Conservation (phyloP, 805 yeast species). For the Starmerella stigmatis region DNA sequence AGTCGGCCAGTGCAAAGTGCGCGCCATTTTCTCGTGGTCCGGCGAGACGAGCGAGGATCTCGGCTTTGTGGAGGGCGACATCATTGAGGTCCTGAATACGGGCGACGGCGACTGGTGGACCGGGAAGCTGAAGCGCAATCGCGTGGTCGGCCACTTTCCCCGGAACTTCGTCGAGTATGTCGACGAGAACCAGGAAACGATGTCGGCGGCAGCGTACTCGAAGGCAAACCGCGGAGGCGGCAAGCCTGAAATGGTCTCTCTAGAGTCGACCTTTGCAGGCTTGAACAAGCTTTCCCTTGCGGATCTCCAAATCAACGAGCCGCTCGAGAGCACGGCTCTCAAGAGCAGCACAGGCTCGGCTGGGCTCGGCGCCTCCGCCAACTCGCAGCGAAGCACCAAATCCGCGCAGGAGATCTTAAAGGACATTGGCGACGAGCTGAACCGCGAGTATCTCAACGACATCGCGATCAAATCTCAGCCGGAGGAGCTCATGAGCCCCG, state of each 20-base stretch:
- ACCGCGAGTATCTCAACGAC: conserved; percentile 19
- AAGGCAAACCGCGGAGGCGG: neutral
- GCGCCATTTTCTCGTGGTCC: conserved; percentile 86
- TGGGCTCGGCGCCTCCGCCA: neutral
- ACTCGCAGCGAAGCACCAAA: conserved; percentile 15
- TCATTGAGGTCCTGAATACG: conserved; percentile 66
- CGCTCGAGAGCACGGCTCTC: neutral
- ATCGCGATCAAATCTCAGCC: conserved; percentile 17
- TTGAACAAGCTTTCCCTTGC: conserved; percentile 7
- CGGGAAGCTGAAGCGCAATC: conserved; percentile 70
- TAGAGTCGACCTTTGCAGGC: conserved; percentile 6
- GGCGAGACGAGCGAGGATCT: conserved; percentile 82
- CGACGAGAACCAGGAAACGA: conserved; percentile 26
- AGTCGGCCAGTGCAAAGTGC: conserved; percentile 54
- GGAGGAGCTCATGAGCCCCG: conserved; percentile 17
- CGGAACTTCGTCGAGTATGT: conserved; percentile 64
- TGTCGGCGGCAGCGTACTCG: conserved; percentile 18
- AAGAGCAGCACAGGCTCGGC: neutral
- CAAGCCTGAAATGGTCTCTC: neutral
- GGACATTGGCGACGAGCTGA: conserved; percentile 26
- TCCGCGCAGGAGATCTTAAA: conserved; percentile 26
- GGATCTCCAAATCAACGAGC: conserved; percentile 19
- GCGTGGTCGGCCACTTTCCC: conserved; percentile 77
- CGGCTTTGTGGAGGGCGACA: conserved; percentile 89
- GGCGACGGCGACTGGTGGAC: conserved; percentile 92